Base-by-base conservation (phyloP, 257 asterid genomes). In the Anisodus acutangulus region DNA sequence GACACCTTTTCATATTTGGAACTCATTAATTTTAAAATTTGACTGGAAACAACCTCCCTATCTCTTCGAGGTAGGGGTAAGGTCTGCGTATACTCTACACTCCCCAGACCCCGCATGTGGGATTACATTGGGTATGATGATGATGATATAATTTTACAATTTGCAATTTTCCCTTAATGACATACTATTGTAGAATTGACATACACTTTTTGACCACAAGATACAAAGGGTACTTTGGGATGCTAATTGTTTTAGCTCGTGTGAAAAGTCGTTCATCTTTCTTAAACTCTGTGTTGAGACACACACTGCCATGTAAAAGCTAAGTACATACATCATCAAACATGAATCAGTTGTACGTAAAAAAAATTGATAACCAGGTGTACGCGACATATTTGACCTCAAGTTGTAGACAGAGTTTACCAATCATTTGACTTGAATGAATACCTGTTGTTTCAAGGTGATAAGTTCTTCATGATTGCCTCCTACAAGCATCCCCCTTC, bases 401-500 rank as follows among this genome's bases (percentile, higher is more conserved):
- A 82, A 80, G 17, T 60, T 80, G 54, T 57, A 59, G 47, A 35
- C 8, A 35, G 74, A 35, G 19, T 13, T 31, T 35, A 41, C 83
- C 37, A 82, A 82, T 31, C 39, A 31, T 53, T n/a, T 49, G 67
- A 53, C 85, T 69, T 86, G 53, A 19, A 62, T 60, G 62, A 35
- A 51, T 90, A 97, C 99, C 98, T 92, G 89, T 84, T 93, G 99
- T 84, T 72, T 93, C 86, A 97, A 89, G 86, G 84, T 97, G 91
- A 94, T 13, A 82, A 97, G 89, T 87, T 97, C 99, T 81, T 97
- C 99, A 80, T 89, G 98, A 89, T 83, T 94, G 87, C 91, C 94
- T 72, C 95, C 97, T 45, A 62, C 94, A 88, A 92, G 86, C 94
- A 94, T 88, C 80, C 99, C 99, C 49, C 90, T 89, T 88, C 78